These are phyloP conservation scores for Lepiota venenata DNA, from an alignment of 768 basidiomycete genomes.

Conservation along the genomic window DNA sequence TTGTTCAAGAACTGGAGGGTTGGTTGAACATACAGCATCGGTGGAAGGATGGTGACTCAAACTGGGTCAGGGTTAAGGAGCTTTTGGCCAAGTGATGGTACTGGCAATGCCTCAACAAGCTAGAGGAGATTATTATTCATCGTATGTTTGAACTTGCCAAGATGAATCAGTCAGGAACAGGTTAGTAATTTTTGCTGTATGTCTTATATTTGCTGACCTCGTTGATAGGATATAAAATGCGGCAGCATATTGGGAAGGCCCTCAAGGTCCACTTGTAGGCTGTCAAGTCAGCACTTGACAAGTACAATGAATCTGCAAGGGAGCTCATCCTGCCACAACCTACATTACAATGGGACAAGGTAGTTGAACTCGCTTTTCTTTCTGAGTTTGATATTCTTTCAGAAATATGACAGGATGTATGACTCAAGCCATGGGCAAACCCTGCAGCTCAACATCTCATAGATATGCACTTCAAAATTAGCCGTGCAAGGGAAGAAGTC, in stretches of 20 bases:
- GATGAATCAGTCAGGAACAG: too few relatives aligned
- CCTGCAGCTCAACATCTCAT: neutral
- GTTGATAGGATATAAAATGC: neutral
- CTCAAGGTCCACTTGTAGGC: conserved; percentile 4
- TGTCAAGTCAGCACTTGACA: neutral
- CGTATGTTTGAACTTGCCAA: too few relatives aligned
- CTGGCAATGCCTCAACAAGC: too few relatives aligned
- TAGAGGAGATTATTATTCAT: too few relatives aligned
- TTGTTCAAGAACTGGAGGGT: too few relatives aligned
- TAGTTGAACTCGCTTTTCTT: conserved; percentile 9
- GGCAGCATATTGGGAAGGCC: neutral
- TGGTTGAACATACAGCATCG: too few relatives aligned
- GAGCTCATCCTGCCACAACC: neutral
- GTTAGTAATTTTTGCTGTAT: too few relatives aligned
- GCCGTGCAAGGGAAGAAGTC: conserved; percentile 10
- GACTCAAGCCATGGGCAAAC: neutral
- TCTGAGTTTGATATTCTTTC: conserved; percentile 7
- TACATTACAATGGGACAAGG: conserved; percentile 2
- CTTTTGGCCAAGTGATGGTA: too few relatives aligned
- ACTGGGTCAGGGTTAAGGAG: too few relatives aligned
- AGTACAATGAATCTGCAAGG: conserved; percentile 6
- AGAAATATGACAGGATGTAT: neutral
- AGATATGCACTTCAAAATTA: conserved; percentile 5
- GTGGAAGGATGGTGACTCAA: too few relatives aligned
- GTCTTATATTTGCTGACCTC: too few relatives aligned